Evolutionary conservation across 352 stramenopile species (phyloP).

Genomic region (Phytophthora podocarpi): DNA sequence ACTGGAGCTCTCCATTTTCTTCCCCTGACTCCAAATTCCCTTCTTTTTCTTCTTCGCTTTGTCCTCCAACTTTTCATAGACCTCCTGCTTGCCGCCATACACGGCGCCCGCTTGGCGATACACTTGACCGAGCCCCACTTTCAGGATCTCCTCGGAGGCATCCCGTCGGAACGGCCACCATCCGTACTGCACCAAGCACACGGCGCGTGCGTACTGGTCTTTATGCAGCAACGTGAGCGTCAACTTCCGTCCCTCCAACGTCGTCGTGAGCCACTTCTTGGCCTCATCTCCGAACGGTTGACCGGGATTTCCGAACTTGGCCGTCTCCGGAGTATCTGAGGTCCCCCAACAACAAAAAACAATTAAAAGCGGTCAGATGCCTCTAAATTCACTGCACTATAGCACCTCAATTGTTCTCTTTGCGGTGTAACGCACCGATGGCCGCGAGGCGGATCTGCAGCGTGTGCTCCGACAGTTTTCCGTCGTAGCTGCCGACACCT

Average conservation of each 20-base stretch:
- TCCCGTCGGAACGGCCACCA: conserved; percentile 82
- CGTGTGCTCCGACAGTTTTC: conserved; percentile 80
- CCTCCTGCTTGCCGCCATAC: conserved; percentile 75
- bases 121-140: conserved; percentile 68
- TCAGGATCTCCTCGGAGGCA: conserved; percentile 82
- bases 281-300: conserved; percentile 84
- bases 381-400: neutral
- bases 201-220: conserved; percentile 84
- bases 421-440: conserved; percentile 47
- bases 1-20: conserved; percentile 71
- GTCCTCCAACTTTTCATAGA: conserved; percentile 71
- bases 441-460: conserved; percentile 84
- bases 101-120: conserved; percentile 82
- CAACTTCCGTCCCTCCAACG: conserved; percentile 56
- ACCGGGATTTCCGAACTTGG: conserved; percentile 81
- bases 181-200: conserved; percentile 85
- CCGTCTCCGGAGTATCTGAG: conserved; percentile 83
- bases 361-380: conserved; percentile 1
- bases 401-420: neutral
- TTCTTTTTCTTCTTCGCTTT: conserved; percentile 64
- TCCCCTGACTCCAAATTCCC: conserved; percentile 81
- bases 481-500: conserved; percentile 42
- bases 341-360: neutral
- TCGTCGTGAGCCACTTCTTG: conserved; percentile 66
- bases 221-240: conserved; percentile 82